Evolutionary conservation across 495 filamentous ascomycete genomes (phyloP).

Genomic region (Penicillium flavigenum): DNA sequence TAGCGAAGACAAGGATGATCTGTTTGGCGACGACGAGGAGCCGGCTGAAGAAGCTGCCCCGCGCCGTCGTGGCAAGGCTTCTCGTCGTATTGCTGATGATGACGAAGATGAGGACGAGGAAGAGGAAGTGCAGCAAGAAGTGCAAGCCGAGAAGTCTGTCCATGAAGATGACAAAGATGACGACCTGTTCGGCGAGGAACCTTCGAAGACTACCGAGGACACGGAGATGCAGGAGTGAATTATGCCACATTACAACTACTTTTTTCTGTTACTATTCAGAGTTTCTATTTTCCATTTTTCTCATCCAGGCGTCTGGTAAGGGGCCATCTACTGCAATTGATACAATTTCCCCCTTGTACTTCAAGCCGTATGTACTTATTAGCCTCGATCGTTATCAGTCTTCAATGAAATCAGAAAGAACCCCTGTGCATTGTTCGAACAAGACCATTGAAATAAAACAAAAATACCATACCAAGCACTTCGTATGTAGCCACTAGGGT

Average conservation of each 20-base stretch:
- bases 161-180: slow-evolving; percentile 22
- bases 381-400: slow-evolving; percentile 1
- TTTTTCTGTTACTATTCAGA: not conserved
- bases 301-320: slow-evolving; percentile 2
- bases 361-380: slow-evolving; percentile 13
- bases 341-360: not conserved
- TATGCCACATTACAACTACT: slow-evolving; percentile 5
- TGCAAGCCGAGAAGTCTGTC: slow-evolving; percentile 9
- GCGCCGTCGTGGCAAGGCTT: slow-evolving; percentile 38
- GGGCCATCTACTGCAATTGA: slow-evolving; percentile 5
- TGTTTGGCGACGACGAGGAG: slow-evolving; percentile 37
- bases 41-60: slow-evolving; percentile 33
- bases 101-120: slow-evolving; percentile 43
- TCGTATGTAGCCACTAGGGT: not conserved
- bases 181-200: slow-evolving; percentile 28
- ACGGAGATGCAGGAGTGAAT: slow-evolving; percentile 32
- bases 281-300: slow-evolving; percentile 2
- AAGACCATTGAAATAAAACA: not conserved
- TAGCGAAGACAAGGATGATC: slow-evolving; percentile 36
- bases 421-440: slow-evolving; percentile 1
- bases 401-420: not conserved
- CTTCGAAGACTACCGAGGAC: slow-evolving; percentile 22
- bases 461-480: not conserved
- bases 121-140: slow-evolving; percentile 12
- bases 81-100: slow-evolving; percentile 45